Base-by-base conservation (phyloP, 208 protist genomes). In the Leishmania braziliensis region DNA sequence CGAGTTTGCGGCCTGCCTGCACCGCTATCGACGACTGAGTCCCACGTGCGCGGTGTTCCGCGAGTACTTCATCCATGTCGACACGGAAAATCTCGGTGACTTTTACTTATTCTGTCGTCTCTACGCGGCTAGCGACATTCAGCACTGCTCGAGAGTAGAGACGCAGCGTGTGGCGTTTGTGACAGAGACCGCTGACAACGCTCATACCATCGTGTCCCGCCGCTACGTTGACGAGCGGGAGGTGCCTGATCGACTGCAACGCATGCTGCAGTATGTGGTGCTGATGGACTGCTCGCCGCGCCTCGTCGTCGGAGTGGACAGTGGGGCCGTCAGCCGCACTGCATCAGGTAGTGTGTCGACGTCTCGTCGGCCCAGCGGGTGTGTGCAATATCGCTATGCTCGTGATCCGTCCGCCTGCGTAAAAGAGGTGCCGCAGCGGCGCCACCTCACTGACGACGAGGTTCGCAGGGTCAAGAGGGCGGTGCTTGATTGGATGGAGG, bases 161-260 rank as follows among this genome's bases (percentile, higher is more conserved):
- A 78, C 50, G 39, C 83, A 81, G 46, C 82, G 85, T 3, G 82
- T 66, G 50, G 48, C 79, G 58, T 2, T 83, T 69, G n/a, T 54
- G 10, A 29, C 23, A 29, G 54, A 39, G 33, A 29, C 62, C 36
- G 43, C 75, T 23, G 29, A 56, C 1, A 50, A 5, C 20, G 43
- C 39, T 5, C 50, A 88, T 39, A 90, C 89, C 10, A 89, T 88
- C 58, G 82, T 90, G 0, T 50, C 74, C 4, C 89, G 89, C 0
- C 89, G 89, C 68, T 92, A 92, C 79, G 50, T 92, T 0, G 89
- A 92, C 33, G 72, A 83, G 68, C 86, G 84, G 8, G 75, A 86
- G 71, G 72, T 92, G 14, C 73, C 36, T 9, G 82, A 85, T 43
- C 54, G 69, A 14, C 82, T 85, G 23, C 82, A 85, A 29, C 56